Base-by-base conservation (phyloP, 2,329 filamentous ascomycete species). In the Hypoxylon sp. region DNA sequence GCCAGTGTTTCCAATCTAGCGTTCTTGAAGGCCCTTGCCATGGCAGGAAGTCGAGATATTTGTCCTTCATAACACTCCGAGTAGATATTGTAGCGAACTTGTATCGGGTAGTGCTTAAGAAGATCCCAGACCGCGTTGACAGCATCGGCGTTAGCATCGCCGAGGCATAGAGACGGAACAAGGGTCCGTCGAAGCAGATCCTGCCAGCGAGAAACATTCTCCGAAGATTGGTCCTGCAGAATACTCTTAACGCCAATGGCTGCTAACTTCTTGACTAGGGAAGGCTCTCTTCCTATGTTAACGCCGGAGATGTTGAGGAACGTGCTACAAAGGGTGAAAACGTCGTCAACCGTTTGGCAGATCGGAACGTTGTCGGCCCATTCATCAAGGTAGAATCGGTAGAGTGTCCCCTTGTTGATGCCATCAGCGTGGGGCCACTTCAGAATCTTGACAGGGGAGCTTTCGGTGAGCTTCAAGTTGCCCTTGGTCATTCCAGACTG, bases 321-420 rank as follows among this genome's bases (percentile, higher is more conserved):
- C 1, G 93, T 94, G 60, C 88, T 87, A 76, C 93, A 96, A 0
- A 97, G 85, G 2, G 90, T 89, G 76, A 98, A 95, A 13, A 99
- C 85, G 74, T 99, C 95, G 65, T 97, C 93, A 5, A 97, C 88
- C 1, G 84, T 91, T 75, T 97, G 94, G 74, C 95, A 99, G 19
- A 97, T 81, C 0, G 95, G 96, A 47, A 99, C 85, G 67, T 95
- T 97, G 77, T 98, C 94, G 2, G 89, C 85, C 95, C 95, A 99
- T 70, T 98, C 95, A 62, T 97, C 93, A 89, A 95, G 97, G 77
- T 99, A 99, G 75, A 96, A 98, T 32, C 91, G 88, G 76, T 97
- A 98, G 54, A 91, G 87, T n/a, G 85, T 84, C 19, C 89, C 89
- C 69, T 93, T 92, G 56, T 89, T 89, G 24, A 87, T 88, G 72